Evolutionary conservation across 305 asterid genomes (phyloP), one percentile per base, ranked within the genome.

Genomic region (Petunia hybrid): DNA sequence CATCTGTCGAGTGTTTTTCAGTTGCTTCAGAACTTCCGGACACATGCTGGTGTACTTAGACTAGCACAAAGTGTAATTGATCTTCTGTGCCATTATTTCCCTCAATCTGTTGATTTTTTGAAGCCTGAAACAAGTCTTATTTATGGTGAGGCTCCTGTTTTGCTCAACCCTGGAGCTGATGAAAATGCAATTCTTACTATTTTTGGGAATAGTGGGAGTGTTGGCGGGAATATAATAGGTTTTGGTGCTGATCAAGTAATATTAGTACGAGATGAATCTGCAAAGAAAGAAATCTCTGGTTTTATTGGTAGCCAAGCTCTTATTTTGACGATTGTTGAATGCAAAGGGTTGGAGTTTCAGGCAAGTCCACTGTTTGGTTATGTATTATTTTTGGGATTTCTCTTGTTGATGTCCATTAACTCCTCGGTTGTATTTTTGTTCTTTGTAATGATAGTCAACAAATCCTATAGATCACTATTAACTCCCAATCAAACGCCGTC

Each of bases 311-410:
- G 53, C 63, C 89, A 89, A 76, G 95, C 97, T 76, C 91, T 93
- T 12, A 74, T 93, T 69, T 83, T 91, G 68, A 93, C 97, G 4
- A 88, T 93, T 41, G 76, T 90, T 7, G 97, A 93, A 77, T 91
- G 97, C 90, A 91, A 93, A 85, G 97, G 97, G 77, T 89, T 93
- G 1, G 97, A 93, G 79, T 93, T 93, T 84, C 95, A 93, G 90
- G 97, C 86, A 43, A 83, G 82, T 53, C 57, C 69, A 48, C 56
- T 0, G 14, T 68, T 65, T 16, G 55, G 2, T 36, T 75, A n/a
- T 31, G 5, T 35, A 5, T 62, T 9, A 9, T 48, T 66, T 35
- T 40, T 40, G 35, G 22, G 51, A 66, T 39, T 40, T 66, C 73
- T 12, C 1, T 66, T 66, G 16, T 40, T 71, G 35, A 5, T 48